phyloP scores from a whole-genome alignment of 495 filamentous ascomycete genomes.

The Aspergillus cristatus region DNA sequence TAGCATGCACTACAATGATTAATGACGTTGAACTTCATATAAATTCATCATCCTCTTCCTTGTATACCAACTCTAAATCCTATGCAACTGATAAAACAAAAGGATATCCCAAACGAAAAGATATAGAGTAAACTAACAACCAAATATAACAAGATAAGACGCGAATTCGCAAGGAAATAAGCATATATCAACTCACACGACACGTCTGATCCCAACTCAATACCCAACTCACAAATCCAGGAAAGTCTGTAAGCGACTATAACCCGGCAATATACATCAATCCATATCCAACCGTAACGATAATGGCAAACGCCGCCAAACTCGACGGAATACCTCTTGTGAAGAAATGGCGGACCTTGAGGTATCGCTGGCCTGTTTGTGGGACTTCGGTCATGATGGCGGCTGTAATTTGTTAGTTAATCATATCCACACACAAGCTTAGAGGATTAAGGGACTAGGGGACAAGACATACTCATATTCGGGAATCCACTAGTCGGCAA shows the following conservation, averaged over 20 bases:
- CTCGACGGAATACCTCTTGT: conserved; percentile 80
- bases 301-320: conserved; percentile 69
- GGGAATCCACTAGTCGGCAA: conserved; percentile 94
- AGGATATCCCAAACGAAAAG: too few species aligned
- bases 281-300: conserved; percentile 79
- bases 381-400: conserved; percentile 99
- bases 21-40: too few species aligned
- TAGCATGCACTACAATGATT: too few species aligned
- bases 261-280: conserved; percentile 74
- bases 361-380: conserved; percentile 81
- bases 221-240: too few species aligned
- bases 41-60: too few species aligned
- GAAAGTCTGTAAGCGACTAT: conserved; percentile 23
- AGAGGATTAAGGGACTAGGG: conserved; percentile 1
- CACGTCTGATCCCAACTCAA: too few species aligned
- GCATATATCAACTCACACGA: too few species aligned
- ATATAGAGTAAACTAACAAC: background rate
- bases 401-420: conserved; percentile 44
- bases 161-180: too few species aligned
- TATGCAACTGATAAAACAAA: too few species aligned
- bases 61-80: too few species aligned
- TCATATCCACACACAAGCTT: background rate
- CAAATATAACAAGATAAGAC: too few species aligned
- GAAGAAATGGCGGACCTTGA: conserved; percentile 90
- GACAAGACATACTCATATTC: conserved; percentile 82